Conservation (phyloP, 1,139 yeast species). For the Pneumocystis wakefieldiae region DNA sequence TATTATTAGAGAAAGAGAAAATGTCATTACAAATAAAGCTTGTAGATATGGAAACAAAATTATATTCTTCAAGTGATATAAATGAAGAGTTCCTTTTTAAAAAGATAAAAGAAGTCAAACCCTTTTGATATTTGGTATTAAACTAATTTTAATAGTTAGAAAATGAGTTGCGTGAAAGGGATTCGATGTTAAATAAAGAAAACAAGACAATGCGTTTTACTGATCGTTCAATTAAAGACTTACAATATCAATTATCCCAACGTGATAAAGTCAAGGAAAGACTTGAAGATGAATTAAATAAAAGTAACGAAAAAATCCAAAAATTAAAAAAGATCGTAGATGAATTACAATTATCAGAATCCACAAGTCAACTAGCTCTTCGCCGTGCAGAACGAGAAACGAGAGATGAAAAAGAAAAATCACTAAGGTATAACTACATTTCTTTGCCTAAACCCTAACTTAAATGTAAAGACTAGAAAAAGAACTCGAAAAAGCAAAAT, state of each 20-base stretch:
- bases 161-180: slow-evolving; percentile 25
- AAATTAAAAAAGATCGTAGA: slow-evolving; percentile 29
- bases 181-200: slow-evolving; percentile 23
- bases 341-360: slow-evolving; percentile 31
- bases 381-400: slow-evolving; percentile 36
- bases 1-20: slow-evolving; percentile 19
- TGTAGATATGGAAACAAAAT: slow-evolving; percentile 22
- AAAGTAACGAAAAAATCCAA: slow-evolving; percentile 25
- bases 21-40: slow-evolving; percentile 22
- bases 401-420: slow-evolving; percentile 39
- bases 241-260: slow-evolving; percentile 19
- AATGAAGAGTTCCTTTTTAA: slow-evolving; percentile 6
- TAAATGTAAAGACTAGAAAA: neutral
- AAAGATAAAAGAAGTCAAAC: slow-evolving; percentile 2
- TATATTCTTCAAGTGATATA: slow-evolving; percentile 3
- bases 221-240: slow-evolving; percentile 22
- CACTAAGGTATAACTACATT: slow-evolving; percentile 14
- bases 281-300: slow-evolving; percentile 22
- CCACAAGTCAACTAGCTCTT: slow-evolving; percentile 29
- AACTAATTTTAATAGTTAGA: slow-evolving; percentile 25
- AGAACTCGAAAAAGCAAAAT: slow-evolving; percentile 1
- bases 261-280: slow-evolving; percentile 17
- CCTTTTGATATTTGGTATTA: slow-evolving; percentile 8
- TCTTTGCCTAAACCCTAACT: neutral
- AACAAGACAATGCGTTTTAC: slow-evolving; percentile 22